These are phyloP conservation scores for Phytophthora niederhauseri DNA, from an alignment of 352 stramenopile species.

Conservation along the genomic window DNA sequence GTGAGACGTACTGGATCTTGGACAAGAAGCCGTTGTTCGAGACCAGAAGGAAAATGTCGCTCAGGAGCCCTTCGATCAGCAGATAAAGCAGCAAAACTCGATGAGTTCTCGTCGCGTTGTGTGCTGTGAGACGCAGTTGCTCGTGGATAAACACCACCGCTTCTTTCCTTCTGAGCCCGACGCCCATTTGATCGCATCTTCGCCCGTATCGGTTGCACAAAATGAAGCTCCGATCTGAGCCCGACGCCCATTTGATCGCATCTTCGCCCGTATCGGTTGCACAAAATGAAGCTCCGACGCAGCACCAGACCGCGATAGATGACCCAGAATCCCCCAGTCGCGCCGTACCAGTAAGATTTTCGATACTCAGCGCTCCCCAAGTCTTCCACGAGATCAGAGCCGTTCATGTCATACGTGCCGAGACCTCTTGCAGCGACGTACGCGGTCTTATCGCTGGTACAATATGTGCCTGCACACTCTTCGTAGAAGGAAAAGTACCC, in stretches of 20 bases:
- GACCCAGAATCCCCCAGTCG: slow-evolving; percentile 10
- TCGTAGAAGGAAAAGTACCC: slow-evolving; percentile 25
- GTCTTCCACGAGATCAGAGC: slow-evolving; percentile 5
- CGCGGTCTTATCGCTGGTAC: slow-evolving; percentile 3
- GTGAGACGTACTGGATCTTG: slow-evolving; percentile 29
- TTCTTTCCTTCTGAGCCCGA: slow-evolving; percentile 8
- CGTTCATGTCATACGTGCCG: slow-evolving; percentile 23
- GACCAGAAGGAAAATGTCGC: slow-evolving; percentile 27
- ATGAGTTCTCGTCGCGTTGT: slow-evolving; percentile 17
- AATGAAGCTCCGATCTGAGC: slow-evolving; percentile 15
- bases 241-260: slow-evolving; percentile 14
- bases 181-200: slow-evolving; percentile 12
- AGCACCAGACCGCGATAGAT: slow-evolving; percentile 17
- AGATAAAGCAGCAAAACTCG: slow-evolving; percentile 25
- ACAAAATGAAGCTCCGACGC: slow-evolving; percentile 17
- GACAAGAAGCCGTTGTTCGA: slow-evolving; percentile 20
- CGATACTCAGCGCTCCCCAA: slow-evolving; percentile 4
- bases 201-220: slow-evolving; percentile 12
- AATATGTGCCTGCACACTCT: slow-evolving; percentile 14
- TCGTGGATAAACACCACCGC: slow-evolving; percentile 20
- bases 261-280: slow-evolving; percentile 8
- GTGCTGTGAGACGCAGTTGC: slow-evolving; percentile 16
- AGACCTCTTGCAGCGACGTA: slow-evolving; percentile 12
- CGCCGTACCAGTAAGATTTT: slow-evolving; percentile 15
- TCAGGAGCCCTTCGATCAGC: slow-evolving; percentile 28